These are phyloP conservation scores for Pascua guehoae DNA, from an alignment of 1,284 basidiomycete genomes.

Conservation along the genomic window DNA sequence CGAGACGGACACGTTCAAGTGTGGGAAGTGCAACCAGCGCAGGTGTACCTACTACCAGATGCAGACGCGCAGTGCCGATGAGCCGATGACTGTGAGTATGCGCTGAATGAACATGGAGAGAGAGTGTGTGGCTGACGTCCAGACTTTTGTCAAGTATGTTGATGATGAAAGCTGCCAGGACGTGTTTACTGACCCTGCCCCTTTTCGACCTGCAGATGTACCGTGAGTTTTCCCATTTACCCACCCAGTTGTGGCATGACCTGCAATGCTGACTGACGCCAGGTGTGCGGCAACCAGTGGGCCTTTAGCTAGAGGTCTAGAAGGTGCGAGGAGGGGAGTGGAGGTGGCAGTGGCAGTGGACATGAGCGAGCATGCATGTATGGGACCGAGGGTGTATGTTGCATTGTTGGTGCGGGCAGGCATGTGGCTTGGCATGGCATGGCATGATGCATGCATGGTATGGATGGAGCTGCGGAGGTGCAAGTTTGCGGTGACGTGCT, in stretches of 20 bases:
- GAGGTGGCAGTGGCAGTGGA: too few relatives aligned
- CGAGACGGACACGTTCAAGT: constrained; percentile 98
- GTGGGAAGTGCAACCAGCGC: constrained; percentile 83
- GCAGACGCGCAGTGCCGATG: constrained; percentile 90
- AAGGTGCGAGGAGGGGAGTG: neutral
- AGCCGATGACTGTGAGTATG: constrained; percentile 84
- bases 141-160: constrained; percentile 64
- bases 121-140: constrained; percentile 8
- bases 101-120: neutral
- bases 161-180: constrained; percentile 11
- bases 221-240: constrained; percentile 20
- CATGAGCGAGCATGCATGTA: too few relatives aligned
- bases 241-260: neutral
- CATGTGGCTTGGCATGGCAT: too few relatives aligned
- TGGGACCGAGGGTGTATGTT: too few relatives aligned
- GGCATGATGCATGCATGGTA: too few relatives aligned
- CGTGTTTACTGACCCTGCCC: neutral
- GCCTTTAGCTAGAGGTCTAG: constrained; percentile 42
- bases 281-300: constrained; percentile 47
- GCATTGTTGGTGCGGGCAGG: too few relatives aligned
- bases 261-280: neutral
- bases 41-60: constrained; percentile 91
- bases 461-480: too few relatives aligned
- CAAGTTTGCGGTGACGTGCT: too few relatives aligned
- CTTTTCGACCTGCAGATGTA: constrained; percentile 26